Conservation (phyloP, 441 rosid genomes). For the Flueggea neowawraea region DNA sequence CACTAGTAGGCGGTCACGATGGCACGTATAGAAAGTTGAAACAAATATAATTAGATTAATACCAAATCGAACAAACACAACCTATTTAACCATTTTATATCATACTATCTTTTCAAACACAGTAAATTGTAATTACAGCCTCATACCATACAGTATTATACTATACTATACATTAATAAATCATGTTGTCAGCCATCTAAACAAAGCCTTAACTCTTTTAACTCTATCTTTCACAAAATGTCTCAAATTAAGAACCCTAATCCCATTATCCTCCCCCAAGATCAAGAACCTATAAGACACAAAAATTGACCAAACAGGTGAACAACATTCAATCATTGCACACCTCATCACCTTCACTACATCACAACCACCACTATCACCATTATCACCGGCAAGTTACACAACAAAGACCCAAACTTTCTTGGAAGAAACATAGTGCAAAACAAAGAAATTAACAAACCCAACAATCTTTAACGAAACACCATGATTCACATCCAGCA, state of each 20-base stretch:
- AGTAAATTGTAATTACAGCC: too few species aligned
- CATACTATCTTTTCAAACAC: too few species aligned
- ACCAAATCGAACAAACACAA: too few species aligned
- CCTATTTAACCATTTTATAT: too few species aligned
- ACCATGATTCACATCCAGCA: conserved; percentile 49
- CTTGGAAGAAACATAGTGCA: conserved; percentile 52
- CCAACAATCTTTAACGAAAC: conserved; percentile 50
- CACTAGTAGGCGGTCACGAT: too few species aligned
- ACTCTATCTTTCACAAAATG: conserved; percentile 44
- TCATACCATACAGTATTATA: too few species aligned
- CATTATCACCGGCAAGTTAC: conserved; percentile 35
- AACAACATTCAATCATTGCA: conserved; percentile 57
- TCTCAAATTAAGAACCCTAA: conserved; percentile 54
- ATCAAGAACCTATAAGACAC: conserved; percentile 53
- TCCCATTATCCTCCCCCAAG: conserved; percentile 67
- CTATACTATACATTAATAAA: too few species aligned
- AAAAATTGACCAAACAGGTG: conserved; percentile 57
- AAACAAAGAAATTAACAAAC: conserved; percentile 55
- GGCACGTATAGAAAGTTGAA: too few species aligned
- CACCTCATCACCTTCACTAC: conserved; percentile 64
- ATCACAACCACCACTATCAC: too few species aligned
- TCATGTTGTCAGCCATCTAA: too few species aligned
- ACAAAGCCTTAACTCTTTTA: conserved; percentile 1
- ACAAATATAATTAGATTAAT: too few species aligned
- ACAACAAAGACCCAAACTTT: conserved; percentile 57